Evolutionary conservation across 2,329 filamentous ascomycete genomes (phyloP).

Genomic region (Fusarium sp.): DNA sequence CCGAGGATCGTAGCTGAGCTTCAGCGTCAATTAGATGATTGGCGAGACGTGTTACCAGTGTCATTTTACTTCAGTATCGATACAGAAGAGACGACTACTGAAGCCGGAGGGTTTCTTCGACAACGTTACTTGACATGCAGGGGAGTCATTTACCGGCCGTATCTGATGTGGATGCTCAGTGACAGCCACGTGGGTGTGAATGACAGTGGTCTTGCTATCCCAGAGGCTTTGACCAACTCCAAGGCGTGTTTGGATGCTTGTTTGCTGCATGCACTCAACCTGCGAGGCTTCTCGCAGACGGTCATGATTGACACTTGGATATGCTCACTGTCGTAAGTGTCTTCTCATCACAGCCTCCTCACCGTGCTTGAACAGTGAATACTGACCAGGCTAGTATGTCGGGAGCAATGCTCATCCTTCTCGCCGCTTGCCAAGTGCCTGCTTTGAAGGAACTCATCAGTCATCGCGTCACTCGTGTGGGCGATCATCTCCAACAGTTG

Average conservation of each 20-base stretch:
- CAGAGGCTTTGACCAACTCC: conserved; percentile 56
- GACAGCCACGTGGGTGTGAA: conserved; percentile 47
- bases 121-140: conserved; percentile 65
- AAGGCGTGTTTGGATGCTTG: conserved; percentile 61
- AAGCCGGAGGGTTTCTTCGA: conserved; percentile 61
- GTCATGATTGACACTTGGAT: conserved; percentile 67
- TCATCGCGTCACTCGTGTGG: conserved; percentile 54
- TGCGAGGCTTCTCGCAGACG: conserved; percentile 62
- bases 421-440: conserved; percentile 58
- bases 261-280: conserved; percentile 61
- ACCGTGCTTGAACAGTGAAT: rapidly evolving
- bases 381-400: conserved; percentile 55
- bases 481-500: conserved; percentile 55
- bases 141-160: conserved; percentile 65
- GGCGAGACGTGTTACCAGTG: conserved; percentile 59
- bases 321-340: conserved; percentile 63
- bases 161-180: conserved; percentile 63
- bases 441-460: conserved; percentile 54
- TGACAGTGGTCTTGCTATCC: conserved; percentile 39
- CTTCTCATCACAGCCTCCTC: rapidly evolving
- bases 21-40: conserved; percentile 62
- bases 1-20: conserved; percentile 62
- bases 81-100: conserved; percentile 48
- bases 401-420: conserved; percentile 61
- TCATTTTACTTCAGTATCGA: conserved; percentile 57